Evolutionary conservation across 2,329 filamentous ascomycete genomes (phyloP).

Genomic region (Truncatella angustata): DNA sequence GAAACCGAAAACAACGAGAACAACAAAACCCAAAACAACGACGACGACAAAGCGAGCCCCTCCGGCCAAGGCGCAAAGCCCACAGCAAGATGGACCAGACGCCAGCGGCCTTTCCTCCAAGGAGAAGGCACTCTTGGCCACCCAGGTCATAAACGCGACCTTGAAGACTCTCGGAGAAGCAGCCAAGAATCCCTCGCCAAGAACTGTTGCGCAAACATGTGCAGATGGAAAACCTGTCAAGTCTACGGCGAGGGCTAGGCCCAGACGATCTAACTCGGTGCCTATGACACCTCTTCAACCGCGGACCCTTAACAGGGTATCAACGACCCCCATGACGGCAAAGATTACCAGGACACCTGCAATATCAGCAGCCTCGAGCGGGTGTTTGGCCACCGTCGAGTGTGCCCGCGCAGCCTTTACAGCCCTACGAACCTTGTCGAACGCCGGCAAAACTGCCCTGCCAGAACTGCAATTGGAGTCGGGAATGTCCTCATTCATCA

Average conservation of each 20-base stretch:
- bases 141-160: slow-evolving; percentile 68
- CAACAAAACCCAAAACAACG: slow-evolving; percentile 15
- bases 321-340: slow-evolving; percentile 47
- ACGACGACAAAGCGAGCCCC: slow-evolving; percentile 9
- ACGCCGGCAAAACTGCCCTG: slow-evolving; percentile 51
- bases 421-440: slow-evolving; percentile 58
- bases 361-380: slow-evolving; percentile 32
- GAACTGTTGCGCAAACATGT: slow-evolving; percentile 28
- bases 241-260: slow-evolving; percentile 35
- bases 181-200: slow-evolving; percentile 46
- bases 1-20: slow-evolving; percentile 17
- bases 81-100: slow-evolving; percentile 27
- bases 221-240: slow-evolving; percentile 36
- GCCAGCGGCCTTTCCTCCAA: slow-evolving; percentile 47
- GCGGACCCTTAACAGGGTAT: slow-evolving; percentile 58
- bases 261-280: slow-evolving; percentile 56
- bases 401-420: slow-evolving; percentile 68
- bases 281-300: slow-evolving; percentile 62
- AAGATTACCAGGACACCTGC: slow-evolving; percentile 29
- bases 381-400: slow-evolving; percentile 60
- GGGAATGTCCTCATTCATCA: slow-evolving; percentile 68
- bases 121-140: slow-evolving; percentile 67
- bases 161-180: slow-evolving; percentile 69
- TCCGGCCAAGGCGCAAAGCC: slow-evolving; percentile 15
- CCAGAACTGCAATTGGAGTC: slow-evolving; percentile 68